Percentiles rank a stretch among this genome's conserved stretches.
Evolutionary conservation across 2,329 filamentous ascomycete species (phyloP).

Genomic region (Fusarium sp.): DNA sequence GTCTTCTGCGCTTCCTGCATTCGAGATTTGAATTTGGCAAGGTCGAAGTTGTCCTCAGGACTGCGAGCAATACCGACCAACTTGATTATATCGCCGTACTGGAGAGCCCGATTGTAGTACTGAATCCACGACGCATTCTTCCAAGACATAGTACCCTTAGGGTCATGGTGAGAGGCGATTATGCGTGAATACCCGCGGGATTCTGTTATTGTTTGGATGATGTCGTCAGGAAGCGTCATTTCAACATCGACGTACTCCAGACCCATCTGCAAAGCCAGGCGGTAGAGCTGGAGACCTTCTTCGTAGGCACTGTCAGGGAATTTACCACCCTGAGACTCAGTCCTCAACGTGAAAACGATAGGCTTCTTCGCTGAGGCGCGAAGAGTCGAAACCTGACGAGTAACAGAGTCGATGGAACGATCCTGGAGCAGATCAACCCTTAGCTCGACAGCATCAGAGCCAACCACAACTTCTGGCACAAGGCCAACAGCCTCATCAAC

Average conservation of each 20-base stretch:
- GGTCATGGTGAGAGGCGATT: conserved; percentile 96
- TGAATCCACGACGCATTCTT: conserved; percentile 91
- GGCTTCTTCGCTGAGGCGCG: conserved; percentile 78
- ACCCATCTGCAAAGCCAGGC: conserved; percentile 81
- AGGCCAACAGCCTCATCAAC: conserved; percentile 71
- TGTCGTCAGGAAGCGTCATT: conserved; percentile 82
- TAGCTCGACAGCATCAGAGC: conserved; percentile 92
- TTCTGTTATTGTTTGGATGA: conserved; percentile 75
- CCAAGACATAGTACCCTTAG: conserved; percentile 82
- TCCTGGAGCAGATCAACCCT: conserved; percentile 91
- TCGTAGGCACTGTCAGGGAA: conserved; percentile 82
- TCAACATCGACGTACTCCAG: conserved; percentile 95
- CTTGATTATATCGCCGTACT: conserved; percentile 94
- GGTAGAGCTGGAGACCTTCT: conserved; percentile 80
- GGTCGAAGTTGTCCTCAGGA: conserved; percentile 86
- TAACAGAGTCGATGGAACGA: conserved; percentile 78
- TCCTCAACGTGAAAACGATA: conserved; percentile 92
- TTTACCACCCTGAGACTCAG: conserved; percentile 83
- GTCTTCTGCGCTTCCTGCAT: conserved; percentile 78
- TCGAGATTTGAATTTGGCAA: conserved; percentile 82
- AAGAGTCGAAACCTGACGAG: conserved; percentile 82
- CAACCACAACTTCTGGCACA: conserved; percentile 79
- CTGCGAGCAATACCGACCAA: conserved; percentile 83
- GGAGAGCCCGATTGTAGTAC: conserved; percentile 88
- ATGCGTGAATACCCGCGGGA: conserved; percentile 79